A percentile compares a stretch with the other conserved stretches of the same genome.
Evolutionary conservation across 495 filamentous ascomycete species (phyloP).

Genomic region (Amphirosellinia nigrospora): DNA sequence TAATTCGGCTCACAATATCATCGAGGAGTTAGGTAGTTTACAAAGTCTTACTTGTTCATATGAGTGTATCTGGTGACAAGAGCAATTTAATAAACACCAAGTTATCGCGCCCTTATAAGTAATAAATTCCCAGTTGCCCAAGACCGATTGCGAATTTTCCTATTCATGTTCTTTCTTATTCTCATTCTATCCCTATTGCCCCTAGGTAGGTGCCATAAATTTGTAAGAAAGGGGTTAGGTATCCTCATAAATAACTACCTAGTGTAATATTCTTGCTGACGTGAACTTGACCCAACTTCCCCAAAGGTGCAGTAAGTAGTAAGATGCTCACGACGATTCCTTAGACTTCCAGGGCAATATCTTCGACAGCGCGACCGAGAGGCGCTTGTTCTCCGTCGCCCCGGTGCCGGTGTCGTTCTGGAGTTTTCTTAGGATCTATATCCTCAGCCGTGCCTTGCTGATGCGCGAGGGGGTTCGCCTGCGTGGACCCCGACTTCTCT

Average conservation of each 20-base stretch:
- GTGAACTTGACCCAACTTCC: background rate
- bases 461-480: slow-evolving; percentile 36
- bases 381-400: slow-evolving; percentile 32
- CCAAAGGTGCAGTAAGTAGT: background rate
- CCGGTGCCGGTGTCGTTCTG: background rate
- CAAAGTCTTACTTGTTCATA: too few relatives aligned
- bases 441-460: slow-evolving; percentile 39
- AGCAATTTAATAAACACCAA: background rate
- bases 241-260: too few relatives aligned
- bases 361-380: slow-evolving; percentile 34
- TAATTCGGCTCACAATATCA: too few relatives aligned
- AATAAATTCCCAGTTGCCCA: background rate
- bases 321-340: slow-evolving; percentile 7
- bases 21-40: too few relatives aligned
- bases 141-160: background rate
- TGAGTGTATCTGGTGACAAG: background rate
- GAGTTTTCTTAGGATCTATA: slow-evolving; percentile 37
- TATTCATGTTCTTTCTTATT: background rate
- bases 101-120: background rate
- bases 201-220: background rate
- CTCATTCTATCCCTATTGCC: background rate
- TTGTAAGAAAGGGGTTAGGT: background rate
- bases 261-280: background rate
- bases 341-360: slow-evolving; percentile 39
- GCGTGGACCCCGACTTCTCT: slow-evolving; percentile 29